Percentiles rank a stretch among this genome's conserved stretches.
These are phyloP conservation scores for Fusarium temperatum DNA, from an alignment of 2,329 filamentous ascomycete species.

Conservation along the genomic window DNA sequence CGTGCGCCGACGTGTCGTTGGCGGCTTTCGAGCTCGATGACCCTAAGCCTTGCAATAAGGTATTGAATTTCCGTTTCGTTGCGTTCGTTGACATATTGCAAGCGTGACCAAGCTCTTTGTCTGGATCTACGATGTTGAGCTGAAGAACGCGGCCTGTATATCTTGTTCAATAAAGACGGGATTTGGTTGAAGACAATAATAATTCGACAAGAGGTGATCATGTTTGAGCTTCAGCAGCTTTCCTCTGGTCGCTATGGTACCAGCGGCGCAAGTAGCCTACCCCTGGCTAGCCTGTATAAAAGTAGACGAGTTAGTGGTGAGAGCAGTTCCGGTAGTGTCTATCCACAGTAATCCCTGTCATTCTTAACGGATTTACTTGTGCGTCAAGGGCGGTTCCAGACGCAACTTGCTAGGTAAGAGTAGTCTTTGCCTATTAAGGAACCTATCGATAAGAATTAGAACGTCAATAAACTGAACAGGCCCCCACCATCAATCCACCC, in stretches of 20 bases:
- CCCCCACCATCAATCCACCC: conserved; percentile 25
- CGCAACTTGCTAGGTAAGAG: background rate
- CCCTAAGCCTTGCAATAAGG: conserved; percentile 73
- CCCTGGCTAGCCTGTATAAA: background rate
- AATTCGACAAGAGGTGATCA: conserved; percentile 10
- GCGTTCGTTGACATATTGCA: conserved; percentile 66
- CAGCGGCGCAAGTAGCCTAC: background rate
- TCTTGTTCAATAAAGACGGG: background rate
- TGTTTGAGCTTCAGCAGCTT: conserved; percentile 6
- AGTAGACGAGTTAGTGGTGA: background rate
- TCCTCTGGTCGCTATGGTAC: conserved; percentile 13
- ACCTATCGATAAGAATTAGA: conserved; percentile 26
- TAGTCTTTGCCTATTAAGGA: background rate
- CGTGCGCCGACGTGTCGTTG: background rate
- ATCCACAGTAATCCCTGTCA: no score
- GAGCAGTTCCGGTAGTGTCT: background rate
- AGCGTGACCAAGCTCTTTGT: background rate
- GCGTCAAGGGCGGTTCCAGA: background rate
- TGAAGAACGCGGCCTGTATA: background rate
- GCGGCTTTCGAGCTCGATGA: conserved; percentile 46
- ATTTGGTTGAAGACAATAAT: background rate
- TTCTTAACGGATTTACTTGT: background rate
- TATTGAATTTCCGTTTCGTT: conserved; percentile 86
- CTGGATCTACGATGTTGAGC: background rate
- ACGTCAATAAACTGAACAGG: conserved; percentile 30